Conservation (phyloP, 1,139 yeast species). For the Yamadazyma mexicana region DNA sequence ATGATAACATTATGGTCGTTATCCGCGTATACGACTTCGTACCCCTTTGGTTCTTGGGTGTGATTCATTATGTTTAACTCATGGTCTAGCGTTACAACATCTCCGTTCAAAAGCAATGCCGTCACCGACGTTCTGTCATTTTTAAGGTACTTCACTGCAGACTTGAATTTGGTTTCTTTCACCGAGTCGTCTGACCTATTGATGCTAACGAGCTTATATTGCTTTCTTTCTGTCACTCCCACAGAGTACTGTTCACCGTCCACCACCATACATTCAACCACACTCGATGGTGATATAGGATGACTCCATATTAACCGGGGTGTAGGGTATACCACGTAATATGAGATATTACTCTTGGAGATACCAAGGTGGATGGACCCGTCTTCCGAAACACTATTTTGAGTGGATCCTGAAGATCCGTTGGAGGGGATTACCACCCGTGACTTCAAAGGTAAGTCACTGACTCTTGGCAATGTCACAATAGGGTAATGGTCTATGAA, state of each 20-base stretch:
- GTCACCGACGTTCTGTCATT: conserved; percentile 31
- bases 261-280: conserved; percentile 47
- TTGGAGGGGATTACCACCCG: conserved; percentile 34
- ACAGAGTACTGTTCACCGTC: conserved; percentile 30
- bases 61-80: conserved; percentile 8
- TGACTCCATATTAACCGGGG: conserved; percentile 77
- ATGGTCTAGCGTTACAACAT: conserved; percentile 31
- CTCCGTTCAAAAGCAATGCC: conserved; percentile 45
- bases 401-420: conserved; percentile 9
- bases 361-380: conserved; percentile 58
- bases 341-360: conserved; percentile 73
- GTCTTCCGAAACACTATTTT: conserved; percentile 16
- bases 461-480: conserved; percentile 41
- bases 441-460: conserved; percentile 30
- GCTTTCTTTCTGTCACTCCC: conserved; percentile 50
- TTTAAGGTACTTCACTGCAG: conserved; percentile 35
- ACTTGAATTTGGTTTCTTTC: conserved; percentile 15
- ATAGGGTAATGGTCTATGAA: conserved; percentile 40
- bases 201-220: conserved; percentile 31
- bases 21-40: conserved; percentile 7
- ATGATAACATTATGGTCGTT: conserved; percentile 5
- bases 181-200: conserved; percentile 29
- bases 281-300: conserved; percentile 63
- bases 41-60: conserved; percentile 1
- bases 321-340: conserved; percentile 73